Evolutionary conservation across 768 basidiomycete genomes (phyloP), one percentile per base, ranked within the genome.

Genomic region (Boletus edulis): DNA sequence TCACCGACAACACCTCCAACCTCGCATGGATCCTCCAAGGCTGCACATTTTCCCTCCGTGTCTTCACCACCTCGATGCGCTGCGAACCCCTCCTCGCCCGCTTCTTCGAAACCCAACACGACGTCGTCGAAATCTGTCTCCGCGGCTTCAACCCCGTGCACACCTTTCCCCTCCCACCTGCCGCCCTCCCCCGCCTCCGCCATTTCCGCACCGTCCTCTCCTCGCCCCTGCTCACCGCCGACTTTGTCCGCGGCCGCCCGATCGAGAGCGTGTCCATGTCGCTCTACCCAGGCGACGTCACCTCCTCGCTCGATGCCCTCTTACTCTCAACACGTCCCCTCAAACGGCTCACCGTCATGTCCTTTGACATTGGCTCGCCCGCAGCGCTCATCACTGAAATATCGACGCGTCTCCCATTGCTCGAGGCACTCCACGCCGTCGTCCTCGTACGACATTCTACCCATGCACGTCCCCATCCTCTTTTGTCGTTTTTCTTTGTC

Each of bases 361-460:
- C 80, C 38, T 81, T 86, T 46, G 84, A 85, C 56, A 69, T 76
- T 4, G 63, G 68, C 1, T 71, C 77, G 1, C 79, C 80, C 13
- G 64, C 70, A 1, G 68, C 72, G 48, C 68, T 86, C 49, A 67
- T 87, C 22, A 57, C 71, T 3, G 77, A 80, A 46, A 72, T 87
- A 4, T 75, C 80, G 11, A 55, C 60, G 42, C 74, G 81, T 5
- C 71, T 85, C 5, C 76, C 78, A 0, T 49, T 72, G 34, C 69
- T 87, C 46, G 83, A 87, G 63, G 82, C 84, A 1, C 66, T 87
- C 31, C 84, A 86, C 61, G 69, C 86, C 31, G 82, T 87, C 11
- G 74, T 84, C 44, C 70, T 85, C 20, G 72, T 79, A 58, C 74
- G 78, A 3, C 74, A 77, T 14, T 80, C 79, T 50, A 75, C 73